Conservation (phyloP, 2,329 filamentous ascomycete species). For the Calonectria crousiana region DNA sequence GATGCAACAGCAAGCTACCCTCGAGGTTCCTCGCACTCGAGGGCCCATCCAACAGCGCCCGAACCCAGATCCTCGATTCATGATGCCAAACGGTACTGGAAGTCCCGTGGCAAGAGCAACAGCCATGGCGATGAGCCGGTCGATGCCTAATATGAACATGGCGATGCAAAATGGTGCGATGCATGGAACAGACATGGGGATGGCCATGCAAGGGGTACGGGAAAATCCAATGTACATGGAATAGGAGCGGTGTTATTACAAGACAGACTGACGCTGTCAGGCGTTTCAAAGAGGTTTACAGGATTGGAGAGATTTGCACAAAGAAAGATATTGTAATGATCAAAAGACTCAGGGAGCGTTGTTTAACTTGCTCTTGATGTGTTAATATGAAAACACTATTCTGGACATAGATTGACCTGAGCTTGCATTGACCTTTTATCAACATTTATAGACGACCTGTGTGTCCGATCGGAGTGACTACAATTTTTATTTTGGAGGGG, state of each 20-base stretch:
- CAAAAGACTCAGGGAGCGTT: conserved; percentile 41
- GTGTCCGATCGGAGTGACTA: neutral
- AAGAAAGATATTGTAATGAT: conserved; percentile 46
- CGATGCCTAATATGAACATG: conserved; percentile 61
- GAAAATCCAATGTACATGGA: conserved; percentile 67
- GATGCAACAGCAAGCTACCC: conserved; percentile 55
- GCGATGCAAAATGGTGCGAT: conserved; percentile 54
- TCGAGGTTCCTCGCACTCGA: conserved; percentile 59
- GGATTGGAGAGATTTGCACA: conserved; percentile 22
- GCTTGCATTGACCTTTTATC: neutral
- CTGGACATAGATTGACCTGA: conserved; percentile 12
- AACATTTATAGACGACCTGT: too few relatives aligned
- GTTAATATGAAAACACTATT: conserved; percentile 47
- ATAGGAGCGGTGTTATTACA: conserved; percentile 41
- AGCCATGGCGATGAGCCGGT: conserved; percentile 56
- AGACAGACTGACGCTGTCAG: neutral
- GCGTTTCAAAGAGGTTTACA: neutral
- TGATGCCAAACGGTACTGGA: conserved; percentile 56
- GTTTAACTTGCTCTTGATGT: conserved; percentile 43
- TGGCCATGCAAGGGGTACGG: conserved; percentile 60
- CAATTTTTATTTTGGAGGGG: conserved; percentile 25
- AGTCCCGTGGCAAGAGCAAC: conserved; percentile 51
- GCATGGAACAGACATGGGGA: conserved; percentile 58
- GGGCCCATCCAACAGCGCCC: conserved; percentile 50
- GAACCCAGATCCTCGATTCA: conserved; percentile 54